These are phyloP conservation scores for Chlorophyllum brunneum DNA, from an alignment of 768 basidiomycete genomes.

Conservation along the genomic window DNA sequence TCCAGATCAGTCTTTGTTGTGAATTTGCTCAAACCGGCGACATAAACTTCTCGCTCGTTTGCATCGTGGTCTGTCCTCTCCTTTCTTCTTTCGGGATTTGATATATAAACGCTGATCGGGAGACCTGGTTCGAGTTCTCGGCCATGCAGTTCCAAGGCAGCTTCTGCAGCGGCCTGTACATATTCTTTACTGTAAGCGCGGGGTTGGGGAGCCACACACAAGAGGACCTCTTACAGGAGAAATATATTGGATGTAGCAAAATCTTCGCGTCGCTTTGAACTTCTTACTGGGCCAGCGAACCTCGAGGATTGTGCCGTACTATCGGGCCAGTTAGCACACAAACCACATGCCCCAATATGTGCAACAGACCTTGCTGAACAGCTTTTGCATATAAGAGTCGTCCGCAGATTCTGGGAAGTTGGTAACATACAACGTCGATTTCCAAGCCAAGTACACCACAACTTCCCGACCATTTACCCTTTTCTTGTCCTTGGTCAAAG, in stretches of 20 bases:
- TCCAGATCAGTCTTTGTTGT: conserved; percentile 74
- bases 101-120: conserved; percentile 74
- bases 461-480: conserved; percentile 72
- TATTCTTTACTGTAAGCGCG: not conserved
- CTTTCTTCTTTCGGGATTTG: conserved; percentile 87
- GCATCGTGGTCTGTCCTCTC: conserved; percentile 87
- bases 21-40: conserved; percentile 80
- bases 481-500: conserved; percentile 94
- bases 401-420: conserved; percentile 90
- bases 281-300: conserved; percentile 98
- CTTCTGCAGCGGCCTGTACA: conserved; percentile 60
- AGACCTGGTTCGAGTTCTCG: conserved; percentile 69
- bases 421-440: conserved; percentile 91
- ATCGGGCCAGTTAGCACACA: not conserved
- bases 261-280: conserved; percentile 85
- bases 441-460: conserved; percentile 86
- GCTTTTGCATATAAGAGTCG: conserved; percentile 65
- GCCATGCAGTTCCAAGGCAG: conserved; percentile 77
- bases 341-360: not conserved
- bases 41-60: conserved; percentile 80
- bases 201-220: not conserved
- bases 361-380: conserved; percentile 71
- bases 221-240: conserved; percentile 58
- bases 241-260: conserved; percentile 92
- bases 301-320: conserved; percentile 92